Evolutionary conservation across 2,329 filamentous ascomycete species (phyloP), one percentile per base, ranked within the genome.

Genomic region (Ophiocordyceps sinensis): DNA sequence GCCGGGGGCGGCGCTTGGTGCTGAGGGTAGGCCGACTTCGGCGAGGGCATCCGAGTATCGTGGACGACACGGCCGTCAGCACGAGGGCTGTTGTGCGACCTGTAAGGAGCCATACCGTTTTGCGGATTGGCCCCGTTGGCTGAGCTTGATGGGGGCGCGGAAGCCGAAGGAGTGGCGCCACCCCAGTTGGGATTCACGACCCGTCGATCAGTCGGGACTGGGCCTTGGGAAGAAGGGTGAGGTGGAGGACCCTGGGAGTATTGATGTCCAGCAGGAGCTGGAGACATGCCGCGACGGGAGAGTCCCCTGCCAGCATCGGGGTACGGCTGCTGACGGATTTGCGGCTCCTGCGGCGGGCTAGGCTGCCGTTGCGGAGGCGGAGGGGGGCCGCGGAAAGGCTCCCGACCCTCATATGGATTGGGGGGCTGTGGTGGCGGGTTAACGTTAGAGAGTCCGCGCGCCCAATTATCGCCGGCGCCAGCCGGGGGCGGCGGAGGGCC

Each of bases 31-130:
- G 77, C 79, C 32, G 85, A 82, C 54, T 87, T 88, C 44, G 88
- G 88, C n/a, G 89, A 95, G n/a, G 85, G 77, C 62, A 88, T 83
- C 45, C 84, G 79, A 55, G 82, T 85, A 49, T 94, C 88, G 49
- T 89, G 75, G 47, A 91, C 73, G 19, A 38, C 34, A 28, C 87
- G 77, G 37, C 87, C 79, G 49, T 95, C 89, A 39, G 82, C 77
- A n/a, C 85, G 77, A 44, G 88, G 85, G 58, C 84, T 93, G 52
- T 78, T 78, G 28, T 79, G 75, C 43, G 58, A 55, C 28, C 80
- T 77, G 64, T 89, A 94, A 15, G 81, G 75, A 51, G 85, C 80
- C 51, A 86, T 64, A 15, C 66, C 63, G 39, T 70, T 69, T 5
- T 65, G 59, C 30, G 73, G 50, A 36, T 53, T 56, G 29, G 45